phyloP scores from a whole-genome alignment of 768 basidiomycete genomes.

The Lactarius vividus region DNA sequence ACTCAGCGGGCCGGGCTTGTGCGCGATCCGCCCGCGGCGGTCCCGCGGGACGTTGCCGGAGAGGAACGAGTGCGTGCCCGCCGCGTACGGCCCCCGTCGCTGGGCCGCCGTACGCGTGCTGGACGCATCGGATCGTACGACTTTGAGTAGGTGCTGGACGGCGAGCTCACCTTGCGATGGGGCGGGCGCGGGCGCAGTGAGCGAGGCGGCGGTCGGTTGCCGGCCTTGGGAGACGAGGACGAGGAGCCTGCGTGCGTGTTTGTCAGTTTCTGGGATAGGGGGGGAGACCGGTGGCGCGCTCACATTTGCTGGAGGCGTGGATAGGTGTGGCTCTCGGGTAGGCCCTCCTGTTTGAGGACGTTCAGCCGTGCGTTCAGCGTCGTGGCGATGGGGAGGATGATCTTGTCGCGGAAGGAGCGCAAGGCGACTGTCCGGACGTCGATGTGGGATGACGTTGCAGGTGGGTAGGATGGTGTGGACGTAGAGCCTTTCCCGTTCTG shows the following conservation, averaged over 20 bases:
- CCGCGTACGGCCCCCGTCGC: constrained; percentile 26
- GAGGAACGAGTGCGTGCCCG: constrained; percentile 63
- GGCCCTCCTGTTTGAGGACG: constrained; percentile 53
- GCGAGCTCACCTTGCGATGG: constrained; percentile 66
- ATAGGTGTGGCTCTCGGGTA: constrained; percentile 53
- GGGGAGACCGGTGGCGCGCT: constrained; percentile 26
- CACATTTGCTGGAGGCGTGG: constrained; percentile 83
- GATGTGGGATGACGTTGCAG: constrained; percentile 50
- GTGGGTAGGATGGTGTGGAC: constrained; percentile 34
- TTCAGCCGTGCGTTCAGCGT: constrained; percentile 57
- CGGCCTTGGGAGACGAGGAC: constrained; percentile 70
- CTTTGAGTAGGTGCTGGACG: constrained; percentile 60
- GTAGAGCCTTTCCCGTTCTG: constrained; percentile 48
- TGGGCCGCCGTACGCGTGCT: constrained; percentile 29
- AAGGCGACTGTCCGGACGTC: constrained; percentile 82
- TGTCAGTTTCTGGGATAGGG: constrained; percentile 5
- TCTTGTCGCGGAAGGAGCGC: constrained; percentile 74
- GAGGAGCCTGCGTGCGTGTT: constrained; percentile 51
- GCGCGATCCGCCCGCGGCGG: constrained; percentile 71
- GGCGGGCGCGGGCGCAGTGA: constrained; percentile 52
- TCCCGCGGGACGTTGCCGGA: constrained; percentile 74
- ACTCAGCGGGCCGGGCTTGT: constrained; percentile 33
- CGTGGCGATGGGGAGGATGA: constrained; percentile 63
- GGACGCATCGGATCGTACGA: constrained; percentile 51
- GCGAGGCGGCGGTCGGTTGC: constrained; percentile 56